Conservation (phyloP, 2,329 filamentous ascomycete species). For the Aspergillus quadricinctus region DNA sequence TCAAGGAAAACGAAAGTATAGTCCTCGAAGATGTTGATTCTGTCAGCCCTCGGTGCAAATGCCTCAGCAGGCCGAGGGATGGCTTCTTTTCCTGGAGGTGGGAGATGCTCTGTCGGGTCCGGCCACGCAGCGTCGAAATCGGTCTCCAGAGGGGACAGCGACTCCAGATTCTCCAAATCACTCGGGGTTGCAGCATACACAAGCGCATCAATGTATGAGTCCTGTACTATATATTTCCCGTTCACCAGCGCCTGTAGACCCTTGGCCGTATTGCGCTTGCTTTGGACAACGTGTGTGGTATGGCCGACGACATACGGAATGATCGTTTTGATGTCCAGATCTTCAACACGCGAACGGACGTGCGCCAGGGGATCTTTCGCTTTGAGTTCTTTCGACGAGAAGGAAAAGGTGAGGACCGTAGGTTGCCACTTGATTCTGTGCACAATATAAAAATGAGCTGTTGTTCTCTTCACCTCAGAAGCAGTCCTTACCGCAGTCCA, state of each 20-base stretch:
- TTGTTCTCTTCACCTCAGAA: background rate
- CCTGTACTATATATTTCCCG: constrained; percentile 70
- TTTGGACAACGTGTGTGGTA: constrained; percentile 85
- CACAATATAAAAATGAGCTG: constrained; percentile 4
- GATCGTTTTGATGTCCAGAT: constrained; percentile 82
- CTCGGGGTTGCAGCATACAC: constrained; percentile 53
- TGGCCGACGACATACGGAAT: constrained; percentile 63
- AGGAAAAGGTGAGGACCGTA: constrained; percentile 75
- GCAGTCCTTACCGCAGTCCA: constrained; percentile 37
- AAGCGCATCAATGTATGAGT: constrained; percentile 69
- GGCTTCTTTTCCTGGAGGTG: constrained; percentile 71
- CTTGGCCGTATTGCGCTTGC: constrained; percentile 84
- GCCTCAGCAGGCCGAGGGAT: constrained; percentile 62
- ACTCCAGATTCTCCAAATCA: constrained; percentile 49
- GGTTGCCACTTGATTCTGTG: constrained; percentile 74
- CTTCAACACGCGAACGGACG: constrained; percentile 65
- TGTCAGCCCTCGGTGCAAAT: constrained; percentile 64
- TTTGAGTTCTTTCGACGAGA: constrained; percentile 66
- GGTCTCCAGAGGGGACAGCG: constrained; percentile 60
- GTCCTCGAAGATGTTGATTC: constrained; percentile 72
- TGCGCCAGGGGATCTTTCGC: constrained; percentile 57
- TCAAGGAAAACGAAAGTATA: constrained; percentile 89
- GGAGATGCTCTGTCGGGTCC: constrained; percentile 65
- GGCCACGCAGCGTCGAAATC: constrained; percentile 82
- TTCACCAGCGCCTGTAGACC: constrained; percentile 83